Evolutionary conservation across 2,329 filamentous ascomycete species (phyloP).

Genomic region (Fusarium sp.): DNA sequence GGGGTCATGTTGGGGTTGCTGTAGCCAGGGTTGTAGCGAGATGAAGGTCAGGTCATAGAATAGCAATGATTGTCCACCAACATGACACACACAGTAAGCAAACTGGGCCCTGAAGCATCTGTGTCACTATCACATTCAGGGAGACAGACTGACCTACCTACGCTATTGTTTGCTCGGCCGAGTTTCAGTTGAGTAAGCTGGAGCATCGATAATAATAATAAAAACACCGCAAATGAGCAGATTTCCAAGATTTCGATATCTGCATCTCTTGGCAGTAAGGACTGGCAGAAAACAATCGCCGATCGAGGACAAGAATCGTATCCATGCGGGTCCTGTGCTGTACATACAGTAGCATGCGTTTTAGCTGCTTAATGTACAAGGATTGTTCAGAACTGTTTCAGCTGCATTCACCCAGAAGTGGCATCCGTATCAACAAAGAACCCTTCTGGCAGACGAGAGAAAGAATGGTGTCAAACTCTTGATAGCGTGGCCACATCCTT

Average conservation of each 20-base stretch:
- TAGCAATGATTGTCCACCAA: constrained; percentile 21
- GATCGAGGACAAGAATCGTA: constrained; percentile 21
- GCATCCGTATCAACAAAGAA: constrained; percentile 8
- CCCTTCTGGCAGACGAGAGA: background rate
- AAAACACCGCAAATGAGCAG: constrained; percentile 27
- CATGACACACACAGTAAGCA: background rate
- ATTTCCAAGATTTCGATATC: constrained; percentile 25
- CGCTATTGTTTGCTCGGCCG: background rate
- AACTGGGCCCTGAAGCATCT: constrained; percentile 5
- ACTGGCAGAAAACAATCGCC: constrained; percentile 29
- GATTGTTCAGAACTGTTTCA: constrained; percentile 25
- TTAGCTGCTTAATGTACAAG: constrained; percentile 8
- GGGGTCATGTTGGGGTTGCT: constrained; percentile 19
- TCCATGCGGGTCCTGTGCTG: constrained; percentile 17
- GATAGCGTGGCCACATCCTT: constrained; percentile 8
- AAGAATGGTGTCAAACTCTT: background rate
- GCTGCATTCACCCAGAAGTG: constrained; percentile 21
- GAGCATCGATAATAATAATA: background rate
- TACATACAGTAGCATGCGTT: constrained; percentile 2
- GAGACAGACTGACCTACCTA: constrained; percentile 4
- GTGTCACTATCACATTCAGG: constrained; percentile 15
- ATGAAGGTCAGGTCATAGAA: constrained; percentile 29
- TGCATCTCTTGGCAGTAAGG: constrained; percentile 14
- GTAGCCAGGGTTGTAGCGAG: constrained; percentile 38
- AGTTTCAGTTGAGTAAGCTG: constrained; percentile 13